These are phyloP conservation scores for Cryphonectria radicalis DNA, from an alignment of 2,329 filamentous ascomycete genomes.

Conservation along the genomic window DNA sequence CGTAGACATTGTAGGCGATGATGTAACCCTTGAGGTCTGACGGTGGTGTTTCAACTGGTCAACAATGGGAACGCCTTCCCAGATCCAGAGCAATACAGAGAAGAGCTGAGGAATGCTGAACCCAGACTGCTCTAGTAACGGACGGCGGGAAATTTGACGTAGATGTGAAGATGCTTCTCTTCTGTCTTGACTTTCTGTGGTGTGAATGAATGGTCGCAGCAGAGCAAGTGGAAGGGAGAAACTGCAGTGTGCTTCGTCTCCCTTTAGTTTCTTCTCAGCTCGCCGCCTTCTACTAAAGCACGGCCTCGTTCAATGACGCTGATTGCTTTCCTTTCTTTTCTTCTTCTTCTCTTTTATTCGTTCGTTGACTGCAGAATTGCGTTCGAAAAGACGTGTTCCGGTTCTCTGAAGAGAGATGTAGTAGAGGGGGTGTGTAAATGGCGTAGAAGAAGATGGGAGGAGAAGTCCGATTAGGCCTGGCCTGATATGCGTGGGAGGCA, in stretches of 20 bases:
- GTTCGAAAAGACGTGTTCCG: not conserved
- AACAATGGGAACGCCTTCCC: not conserved
- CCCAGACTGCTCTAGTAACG: not conserved
- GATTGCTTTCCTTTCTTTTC: not conserved
- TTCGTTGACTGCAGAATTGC: not conserved
- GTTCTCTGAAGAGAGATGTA: not conserved
- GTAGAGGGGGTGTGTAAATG: not conserved
- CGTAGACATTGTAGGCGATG: constrained; percentile 56
- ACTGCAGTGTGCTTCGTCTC: not conserved
- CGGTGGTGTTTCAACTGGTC: constrained; percentile 1
- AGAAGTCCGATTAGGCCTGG: not conserved
- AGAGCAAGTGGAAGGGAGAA: not conserved
- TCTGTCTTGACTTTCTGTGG: not conserved
- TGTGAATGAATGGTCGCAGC: not conserved
- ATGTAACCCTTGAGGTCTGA: constrained; percentile 18
- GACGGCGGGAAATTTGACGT: not conserved
- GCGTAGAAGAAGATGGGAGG: not conserved
- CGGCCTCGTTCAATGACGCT: not conserved
- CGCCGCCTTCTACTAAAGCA: not conserved
- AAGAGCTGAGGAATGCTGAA: constrained; percentile 11
- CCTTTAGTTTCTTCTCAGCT: not conserved
- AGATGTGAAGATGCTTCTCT: not conserved
- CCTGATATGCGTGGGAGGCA: not conserved
- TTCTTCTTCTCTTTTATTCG: not conserved
- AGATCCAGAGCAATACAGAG: not conserved